Evolutionary conservation across 306 rosid genomes (phyloP).

Genomic region (Acacia melanoxylon): DNA sequence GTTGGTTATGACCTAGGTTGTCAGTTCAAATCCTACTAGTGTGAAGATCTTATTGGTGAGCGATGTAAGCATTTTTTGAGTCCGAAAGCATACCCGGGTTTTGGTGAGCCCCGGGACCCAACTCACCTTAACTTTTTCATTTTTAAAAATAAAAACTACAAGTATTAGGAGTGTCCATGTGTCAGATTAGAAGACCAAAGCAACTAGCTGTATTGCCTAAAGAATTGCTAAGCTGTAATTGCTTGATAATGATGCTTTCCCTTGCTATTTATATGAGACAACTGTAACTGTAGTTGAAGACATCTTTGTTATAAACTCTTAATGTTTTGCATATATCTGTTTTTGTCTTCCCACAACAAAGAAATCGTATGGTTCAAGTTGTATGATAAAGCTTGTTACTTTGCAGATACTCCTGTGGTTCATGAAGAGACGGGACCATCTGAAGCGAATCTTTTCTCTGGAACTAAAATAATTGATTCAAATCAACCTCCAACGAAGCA

Average conservation of each 20-base stretch:
- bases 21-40: no score
- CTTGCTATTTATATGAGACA: conserved; percentile 1
- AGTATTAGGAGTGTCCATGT: not conserved
- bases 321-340: not conserved
- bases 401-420: conserved; percentile 57
- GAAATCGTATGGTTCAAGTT: not conserved
- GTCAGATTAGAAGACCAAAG: conserved; percentile 3
- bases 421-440: conserved; percentile 79
- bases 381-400: conserved; percentile 16
- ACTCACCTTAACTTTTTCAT: no score
- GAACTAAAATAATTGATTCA: conserved; percentile 65
- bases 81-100: accelerated
- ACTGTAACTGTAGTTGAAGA: not conserved
- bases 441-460: conserved; percentile 52
- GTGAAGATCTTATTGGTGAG: no score
- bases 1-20: no score
- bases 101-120: no score
- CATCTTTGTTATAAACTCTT: not conserved
- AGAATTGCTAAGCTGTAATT: conserved; percentile 4
- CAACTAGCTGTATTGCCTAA: conserved; percentile 6
- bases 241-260: conserved; percentile 11
- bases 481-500: conserved; percentile 55
- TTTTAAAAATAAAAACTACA: no score
- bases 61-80: no score
- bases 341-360: conserved; percentile 8